Percentiles rank a stretch among this genome's conserved stretches.
These are phyloP conservation scores for Calonectria montana DNA, from an alignment of 2,329 filamentous ascomycete species.

Conservation along the genomic window DNA sequence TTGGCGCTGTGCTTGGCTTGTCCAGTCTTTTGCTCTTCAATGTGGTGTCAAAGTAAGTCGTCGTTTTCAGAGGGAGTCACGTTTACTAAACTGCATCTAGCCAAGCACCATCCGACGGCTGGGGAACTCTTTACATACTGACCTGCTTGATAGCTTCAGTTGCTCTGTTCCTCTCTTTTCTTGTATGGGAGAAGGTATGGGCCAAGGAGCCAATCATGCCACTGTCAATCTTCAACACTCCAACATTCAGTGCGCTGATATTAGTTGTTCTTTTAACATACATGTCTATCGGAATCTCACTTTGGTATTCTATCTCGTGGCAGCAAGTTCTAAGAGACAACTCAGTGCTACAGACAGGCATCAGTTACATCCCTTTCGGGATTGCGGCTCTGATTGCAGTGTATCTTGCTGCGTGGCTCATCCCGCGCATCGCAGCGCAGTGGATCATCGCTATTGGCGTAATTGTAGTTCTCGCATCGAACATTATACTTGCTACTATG, in stretches of 20 bases:
- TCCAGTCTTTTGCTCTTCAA: slow-evolving; percentile 58
- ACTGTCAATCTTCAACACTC: slow-evolving; percentile 55
- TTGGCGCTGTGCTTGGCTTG: slow-evolving; percentile 53
- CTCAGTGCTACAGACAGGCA: slow-evolving; percentile 50
- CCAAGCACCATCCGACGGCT: slow-evolving; percentile 57
- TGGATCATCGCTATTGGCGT: slow-evolving; percentile 7
- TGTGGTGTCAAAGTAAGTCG: slow-evolving; percentile 59
- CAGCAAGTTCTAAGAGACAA: slow-evolving; percentile 55
- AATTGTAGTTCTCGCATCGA: background rate
- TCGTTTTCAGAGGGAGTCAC: no score
- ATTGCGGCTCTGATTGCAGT: slow-evolving; percentile 46
- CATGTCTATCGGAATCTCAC: slow-evolving; percentile 59
- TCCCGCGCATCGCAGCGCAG: slow-evolving; percentile 1
- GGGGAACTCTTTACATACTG: slow-evolving; percentile 56
- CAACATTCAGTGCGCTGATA: slow-evolving; percentile 56
- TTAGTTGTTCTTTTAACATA: slow-evolving; percentile 57
- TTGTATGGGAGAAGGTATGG: slow-evolving; percentile 56
- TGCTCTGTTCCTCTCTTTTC: slow-evolving; percentile 42
- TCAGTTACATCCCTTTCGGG: slow-evolving; percentile 53
- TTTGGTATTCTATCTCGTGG: slow-evolving; percentile 62
- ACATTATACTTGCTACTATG: slow-evolving; percentile 14
- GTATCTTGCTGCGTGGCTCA: slow-evolving; percentile 55
- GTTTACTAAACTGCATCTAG: background rate
- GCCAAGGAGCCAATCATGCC: slow-evolving; percentile 58
- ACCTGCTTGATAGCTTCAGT: slow-evolving; percentile 51